phyloP scores from a whole-genome alignment of 306 rosid species.

The Lablab purpureus region DNA sequence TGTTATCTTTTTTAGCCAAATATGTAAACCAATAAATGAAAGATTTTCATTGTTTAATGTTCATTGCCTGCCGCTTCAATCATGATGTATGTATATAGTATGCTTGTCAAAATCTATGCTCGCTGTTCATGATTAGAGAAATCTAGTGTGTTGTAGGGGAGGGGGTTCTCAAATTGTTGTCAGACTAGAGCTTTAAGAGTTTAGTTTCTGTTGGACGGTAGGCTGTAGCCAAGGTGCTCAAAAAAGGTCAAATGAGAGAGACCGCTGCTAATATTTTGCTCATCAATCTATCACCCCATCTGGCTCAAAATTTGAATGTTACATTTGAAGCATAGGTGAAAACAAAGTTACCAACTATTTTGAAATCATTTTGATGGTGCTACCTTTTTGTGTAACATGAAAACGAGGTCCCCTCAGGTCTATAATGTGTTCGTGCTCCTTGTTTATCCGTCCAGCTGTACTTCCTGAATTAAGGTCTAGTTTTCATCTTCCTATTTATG shows the following conservation, averaged over 20 bases:
- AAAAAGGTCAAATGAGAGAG: slow-evolving; percentile 29
- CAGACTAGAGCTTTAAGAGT: slow-evolving; percentile 6
- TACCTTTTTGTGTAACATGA: slow-evolving; percentile 25
- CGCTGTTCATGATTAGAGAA: slow-evolving; percentile 32
- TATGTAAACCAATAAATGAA: slow-evolving; percentile 68
- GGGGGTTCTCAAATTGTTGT: not conserved
- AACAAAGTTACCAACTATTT: slow-evolving; percentile 31
- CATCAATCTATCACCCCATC: slow-evolving; percentile 36
- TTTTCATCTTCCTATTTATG: slow-evolving; percentile 38
- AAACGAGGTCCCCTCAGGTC: slow-evolving; percentile 49
- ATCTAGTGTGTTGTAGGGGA: not conserved
- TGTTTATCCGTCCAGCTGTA: slow-evolving; percentile 51
- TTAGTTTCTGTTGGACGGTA: not conserved
- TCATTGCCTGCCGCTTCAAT: slow-evolving; percentile 33
- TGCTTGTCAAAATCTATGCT: slow-evolving; percentile 22
- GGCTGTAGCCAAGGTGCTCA: slow-evolving; percentile 14
- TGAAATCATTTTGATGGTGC: slow-evolving; percentile 27
- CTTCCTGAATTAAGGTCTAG: slow-evolving; percentile 44
- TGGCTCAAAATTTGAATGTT: slow-evolving; percentile 36
- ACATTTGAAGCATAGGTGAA: slow-evolving; percentile 45
- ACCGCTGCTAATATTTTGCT: slow-evolving; percentile 7
- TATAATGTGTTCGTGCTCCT: slow-evolving; percentile 39
- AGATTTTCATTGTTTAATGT: slow-evolving; percentile 53
- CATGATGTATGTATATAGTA: slow-evolving; percentile 34
- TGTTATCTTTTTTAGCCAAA: slow-evolving; percentile 49